These are phyloP conservation scores for Imleria badia DNA, from an alignment of 768 basidiomycete genomes.

Conservation along the genomic window DNA sequence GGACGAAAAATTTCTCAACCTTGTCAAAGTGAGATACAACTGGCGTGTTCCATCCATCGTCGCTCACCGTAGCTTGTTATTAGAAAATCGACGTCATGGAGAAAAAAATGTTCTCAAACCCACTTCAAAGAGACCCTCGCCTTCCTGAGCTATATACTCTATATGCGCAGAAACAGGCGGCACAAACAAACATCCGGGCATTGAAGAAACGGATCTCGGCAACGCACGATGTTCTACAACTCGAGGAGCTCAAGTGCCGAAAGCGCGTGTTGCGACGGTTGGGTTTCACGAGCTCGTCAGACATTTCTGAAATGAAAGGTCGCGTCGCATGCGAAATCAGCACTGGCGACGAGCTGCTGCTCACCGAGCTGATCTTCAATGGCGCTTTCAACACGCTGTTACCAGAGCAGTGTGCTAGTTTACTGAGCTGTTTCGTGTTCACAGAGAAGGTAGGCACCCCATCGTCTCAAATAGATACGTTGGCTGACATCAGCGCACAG, in stretches of 20 bases:
- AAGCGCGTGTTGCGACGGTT: conserved; percentile 92
- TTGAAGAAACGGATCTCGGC: conserved; percentile 86
- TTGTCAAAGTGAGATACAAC: conserved; percentile 65
- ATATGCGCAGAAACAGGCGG: conserved; percentile 74
- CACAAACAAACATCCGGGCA: conserved; percentile 65
- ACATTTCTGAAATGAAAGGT: conserved; percentile 98
- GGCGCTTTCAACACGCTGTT: conserved; percentile 89
- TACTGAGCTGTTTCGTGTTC: conserved; percentile 98
- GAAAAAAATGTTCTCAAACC: conserved; percentile 75
- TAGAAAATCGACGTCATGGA: conserved; percentile 95
- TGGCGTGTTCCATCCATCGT: neutral
- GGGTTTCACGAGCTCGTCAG: conserved; percentile 83
- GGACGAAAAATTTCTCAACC: conserved; percentile 86
- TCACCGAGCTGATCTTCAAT: conserved; percentile 97
- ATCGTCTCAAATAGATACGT: neutral
- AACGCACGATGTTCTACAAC: conserved; percentile 89
- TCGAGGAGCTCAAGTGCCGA: conserved; percentile 94
- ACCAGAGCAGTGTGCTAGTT: conserved; percentile 89
- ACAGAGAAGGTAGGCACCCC: conserved; percentile 76
- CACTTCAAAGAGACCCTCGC: conserved; percentile 74
- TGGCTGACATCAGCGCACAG: conserved; percentile 37
- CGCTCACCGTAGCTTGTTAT: neutral
- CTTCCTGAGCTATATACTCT: conserved; percentile 79
- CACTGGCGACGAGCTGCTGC: conserved; percentile 91
- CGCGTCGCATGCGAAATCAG: conserved; percentile 98